Evolutionary conservation across 2,329 filamentous ascomycete species (phyloP), one percentile per base, ranked within the genome.

Genomic region (Phyllosticta citrichinensis): DNA sequence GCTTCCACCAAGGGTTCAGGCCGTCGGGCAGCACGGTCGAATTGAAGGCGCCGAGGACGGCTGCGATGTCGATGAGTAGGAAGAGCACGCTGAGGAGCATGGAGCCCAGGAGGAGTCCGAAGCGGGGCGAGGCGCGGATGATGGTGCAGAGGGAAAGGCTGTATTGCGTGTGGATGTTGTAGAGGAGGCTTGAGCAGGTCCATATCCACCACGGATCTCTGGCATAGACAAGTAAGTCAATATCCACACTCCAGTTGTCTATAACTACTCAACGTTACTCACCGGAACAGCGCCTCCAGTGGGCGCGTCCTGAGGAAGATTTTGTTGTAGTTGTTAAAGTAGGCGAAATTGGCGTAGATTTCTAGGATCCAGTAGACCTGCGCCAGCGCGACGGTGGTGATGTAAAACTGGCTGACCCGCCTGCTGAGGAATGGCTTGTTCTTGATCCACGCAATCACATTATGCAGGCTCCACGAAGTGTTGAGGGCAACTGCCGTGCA

Each of bases 131-230:
- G 6, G 85, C 80, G 4, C 77, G 75, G 57, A 87, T 74, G 22
- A 87, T 79, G 62, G 87, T 82, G 53, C 77, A 67, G 33, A 83
- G 71, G 2, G 77, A 77, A 64, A 87, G 81, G 55, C 83, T 80
- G 70, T 87, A 87, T 52, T 82, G 79, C 27, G 75, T 78, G 62
- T 83, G 83, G 68, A 87, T 86, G 54, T 84, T 83, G 75, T 80
- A 86, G 68, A 87, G 81, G 3, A 88, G 74, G 22, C 77, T 82
- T 63, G 79, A 66, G 1, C 80, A 81, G 0, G 84, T 85, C 64
- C 85, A 84, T 19, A 87, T 79, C 85, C 85, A 87, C 85, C 85
- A 87, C 0, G 85, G 85, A 64, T 87, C 85, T 10, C 80, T 80
- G 25, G 19, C 1, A 10, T 19, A 17, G 22, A 25, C 30, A 24